Base-by-base conservation (phyloP, 2,329 filamentous ascomycete species). In the Ascosphaera apis region DNA sequence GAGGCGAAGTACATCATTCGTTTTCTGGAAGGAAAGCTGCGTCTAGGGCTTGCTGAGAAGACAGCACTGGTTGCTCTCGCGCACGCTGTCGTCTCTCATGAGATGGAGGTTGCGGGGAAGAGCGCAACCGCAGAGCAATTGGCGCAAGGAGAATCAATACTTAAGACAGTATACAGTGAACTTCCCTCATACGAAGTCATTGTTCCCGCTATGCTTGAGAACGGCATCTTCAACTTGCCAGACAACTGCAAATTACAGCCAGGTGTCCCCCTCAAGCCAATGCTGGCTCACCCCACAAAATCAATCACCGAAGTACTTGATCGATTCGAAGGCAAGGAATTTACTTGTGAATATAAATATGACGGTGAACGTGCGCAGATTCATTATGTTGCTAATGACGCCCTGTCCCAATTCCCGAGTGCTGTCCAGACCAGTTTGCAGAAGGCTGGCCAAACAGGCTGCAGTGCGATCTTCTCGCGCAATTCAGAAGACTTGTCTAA, bases 301-400 rank as follows among this genome's bases (percentile, higher is more conserved):
- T 84, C 88, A 3, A 93, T 98, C 47, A 92, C 84, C 1, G 88
- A 98, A 57, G 88, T 98, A 0, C 66, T 98, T 8, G 86, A 98
- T 55, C 79, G 88, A 3, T 98, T 98, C 44, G 88, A 95, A 52
- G 74, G 79, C 43, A 88, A 92, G 51, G 78, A 76, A 17, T 98
- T 98, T 49, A 95, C 88, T 1, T 98, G 88, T 58, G 88, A 98
- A 53, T 98, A 91, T 65, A 98, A 98, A 55, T 98, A 98, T 50
- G 88, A 98, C 48, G 88, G 88, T 34, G 88, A 98, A 56, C 69
- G 88, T 51, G 88, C 88, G n/a, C 88, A 98, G 52, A 95, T 98
- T 35, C 88, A 98, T 53, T 98, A 91, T 45, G 82, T 95, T 21
- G 76, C 84, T 3, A 80, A 82, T 42, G 78, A 86, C 41, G 69